Percentiles rank a stretch among this genome's conserved stretches.
phyloP scores from a whole-genome alignment of 345 rosid species.

The Melaleuca alternifolia region DNA sequence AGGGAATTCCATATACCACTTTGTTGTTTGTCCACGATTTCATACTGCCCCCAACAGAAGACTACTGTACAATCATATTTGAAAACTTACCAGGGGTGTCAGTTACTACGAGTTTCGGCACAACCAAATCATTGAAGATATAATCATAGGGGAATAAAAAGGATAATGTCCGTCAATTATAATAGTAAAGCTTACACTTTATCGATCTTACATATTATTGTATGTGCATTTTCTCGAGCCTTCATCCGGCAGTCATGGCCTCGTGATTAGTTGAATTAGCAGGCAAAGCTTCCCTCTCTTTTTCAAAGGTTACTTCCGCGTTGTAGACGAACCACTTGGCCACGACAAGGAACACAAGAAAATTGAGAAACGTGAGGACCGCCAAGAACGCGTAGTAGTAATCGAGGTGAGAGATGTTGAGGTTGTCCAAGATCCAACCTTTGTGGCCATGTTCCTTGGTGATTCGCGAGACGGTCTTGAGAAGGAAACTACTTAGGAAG shows the following conservation, averaged over 20 bases:
- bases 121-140: background rate
- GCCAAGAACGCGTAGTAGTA: constrained; percentile 58
- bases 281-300: constrained; percentile 1
- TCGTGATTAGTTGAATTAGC: background rate
- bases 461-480: constrained; percentile 30
- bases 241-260: background rate
- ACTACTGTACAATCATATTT: no score
- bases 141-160: background rate
- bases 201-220: background rate
- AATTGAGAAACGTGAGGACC: constrained; percentile 34
- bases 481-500: constrained; percentile 52
- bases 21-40: background rate
- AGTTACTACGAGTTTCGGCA: background rate
- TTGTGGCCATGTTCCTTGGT: constrained; percentile 31
- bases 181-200: background rate
- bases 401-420: constrained; percentile 57
- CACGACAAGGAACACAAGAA: constrained; percentile 43
- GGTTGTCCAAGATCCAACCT: constrained; percentile 67
- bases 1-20: no score
- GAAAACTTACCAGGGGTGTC: background rate
- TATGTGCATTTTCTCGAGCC: background rate
- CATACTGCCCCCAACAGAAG: background rate
- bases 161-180: background rate
- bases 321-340: constrained; percentile 54
- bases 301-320: constrained; percentile 16